Percentiles rank a stretch among this genome's conserved stretches.
These are phyloP conservation scores for Aschersonia sp. DNA, from an alignment of 2,329 filamentous ascomycete species.

Conservation along the genomic window DNA sequence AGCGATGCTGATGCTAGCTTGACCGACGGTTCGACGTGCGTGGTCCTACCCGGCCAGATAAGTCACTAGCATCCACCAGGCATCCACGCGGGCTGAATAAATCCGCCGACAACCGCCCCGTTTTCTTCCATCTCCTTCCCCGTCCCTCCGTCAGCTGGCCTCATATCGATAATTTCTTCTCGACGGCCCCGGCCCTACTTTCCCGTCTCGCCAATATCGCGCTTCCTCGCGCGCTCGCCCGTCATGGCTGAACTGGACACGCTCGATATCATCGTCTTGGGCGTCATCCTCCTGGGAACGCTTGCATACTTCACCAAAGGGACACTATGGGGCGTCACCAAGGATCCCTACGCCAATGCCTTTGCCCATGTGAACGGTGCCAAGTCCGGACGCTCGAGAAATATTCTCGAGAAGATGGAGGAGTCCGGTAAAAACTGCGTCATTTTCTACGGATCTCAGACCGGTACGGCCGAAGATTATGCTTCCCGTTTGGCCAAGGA, in stretches of 20 bases:
- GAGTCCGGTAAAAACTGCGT: conserved; percentile 94
- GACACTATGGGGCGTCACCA: conserved; percentile 76
- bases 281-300: conserved; percentile 70
- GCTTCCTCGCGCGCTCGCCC: neutral
- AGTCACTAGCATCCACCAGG: neutral
- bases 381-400: conserved; percentile 74
- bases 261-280: conserved; percentile 85
- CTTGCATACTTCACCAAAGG: conserved; percentile 97
- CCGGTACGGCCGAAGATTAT: conserved; percentile 95
- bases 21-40: neutral
- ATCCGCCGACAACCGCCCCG: neutral
- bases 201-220: too few relatives aligned
- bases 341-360: conserved; percentile 75
- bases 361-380: conserved; percentile 54
- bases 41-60: neutral
- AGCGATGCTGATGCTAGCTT: neutral
- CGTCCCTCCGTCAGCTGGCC: neutral
- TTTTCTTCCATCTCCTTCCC: neutral
- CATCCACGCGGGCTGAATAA: neutral
- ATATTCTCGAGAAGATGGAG: conserved; percentile 92
- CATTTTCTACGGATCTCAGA: conserved; percentile 97
- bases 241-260: conserved; percentile 91
- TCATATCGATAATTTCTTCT: too few relatives aligned
- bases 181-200: too few relatives aligned
- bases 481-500: conserved; percentile 93